Conservation (phyloP, 129 eudicot species). For the Mikania micrantha region DNA sequence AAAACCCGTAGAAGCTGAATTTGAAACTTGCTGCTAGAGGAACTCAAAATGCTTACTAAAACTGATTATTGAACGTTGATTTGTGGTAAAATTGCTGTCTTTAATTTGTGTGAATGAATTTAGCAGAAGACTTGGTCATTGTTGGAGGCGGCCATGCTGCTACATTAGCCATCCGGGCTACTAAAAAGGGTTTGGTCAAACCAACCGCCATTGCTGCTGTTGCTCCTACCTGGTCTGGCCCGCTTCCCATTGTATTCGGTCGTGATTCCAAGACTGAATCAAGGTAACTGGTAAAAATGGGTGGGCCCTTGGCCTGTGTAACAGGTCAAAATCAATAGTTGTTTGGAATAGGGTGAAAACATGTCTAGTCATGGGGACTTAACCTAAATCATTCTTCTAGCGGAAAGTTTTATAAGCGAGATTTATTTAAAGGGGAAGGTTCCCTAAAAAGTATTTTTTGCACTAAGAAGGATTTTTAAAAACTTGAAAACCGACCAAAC, state of each 20-base stretch:
- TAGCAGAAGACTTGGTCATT: slow-evolving; percentile 57
- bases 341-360: background rate
- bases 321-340: background rate
- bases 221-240: slow-evolving; percentile 99
- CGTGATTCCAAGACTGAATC: slow-evolving; percentile 76
- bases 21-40: background rate
- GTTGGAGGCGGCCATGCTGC: slow-evolving; percentile 99
- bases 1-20: too few relatives aligned
- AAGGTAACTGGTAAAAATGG: slow-evolving; percentile 41
- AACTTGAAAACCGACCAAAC: too few relatives aligned
- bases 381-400: background rate
- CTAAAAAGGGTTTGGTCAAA: slow-evolving; percentile 78
- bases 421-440: too few relatives aligned
- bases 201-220: slow-evolving; percentile 80
- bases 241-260: slow-evolving; percentile 98
- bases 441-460: too few relatives aligned
- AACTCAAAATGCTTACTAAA: too few relatives aligned
- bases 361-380: background rate
- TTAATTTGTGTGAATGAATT: background rate
- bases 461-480: too few relatives aligned
- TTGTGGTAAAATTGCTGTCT: background rate
- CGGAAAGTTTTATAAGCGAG: background rate
- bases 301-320: background rate
- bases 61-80: background rate
- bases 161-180: slow-evolving; percentile 84